Base-by-base conservation (phyloP, 176 grass and related monocot genomes). In the Musa acuminata region DNA sequence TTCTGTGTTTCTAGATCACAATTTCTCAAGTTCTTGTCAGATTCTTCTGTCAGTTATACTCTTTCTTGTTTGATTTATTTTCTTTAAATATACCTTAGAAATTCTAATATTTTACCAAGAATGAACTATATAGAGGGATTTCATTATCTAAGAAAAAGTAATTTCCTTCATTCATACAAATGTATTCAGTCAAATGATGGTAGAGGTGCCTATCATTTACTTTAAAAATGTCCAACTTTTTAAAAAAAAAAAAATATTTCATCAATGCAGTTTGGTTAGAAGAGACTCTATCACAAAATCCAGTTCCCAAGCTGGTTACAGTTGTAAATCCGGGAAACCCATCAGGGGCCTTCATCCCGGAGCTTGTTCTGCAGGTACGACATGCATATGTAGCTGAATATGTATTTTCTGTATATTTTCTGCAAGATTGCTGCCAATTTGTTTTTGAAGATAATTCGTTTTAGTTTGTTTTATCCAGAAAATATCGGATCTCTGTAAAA, bases 251-350 rank as follows among this genome's bases (percentile, higher is more conserved):
- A 50, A 51, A 48, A 8, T 50, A 8, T 50, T 35, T 70, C 12
- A 43, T 67, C 21, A 1, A 7, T 70, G 48, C 82, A 99, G 88
- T 84, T 72, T 99, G 96, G 91, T 57, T 99, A 55, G 88, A 99
- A 65, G 86, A 95, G 84, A 79, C 77, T 58, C 52, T 99, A 35
- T 83, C 80, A 69, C 55, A 48, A 55, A 55, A 84, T 13, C 78
- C 73, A 53, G 72, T 86, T 19, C 96, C 96, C 80, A 99, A 99
- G 81, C 86, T 95, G 75, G 96, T 99, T 86, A 94, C 81, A 72
- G 88, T 99, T 88, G 96, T 99, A 71, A 99, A 99, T 91, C 96
- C 91, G 24, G 96, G 96, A 57, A 99, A 99, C 76, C 96, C 96
- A 12, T 85, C 90, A 6, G 91, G 96, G 71, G 84, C 86, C 69